phyloP scores from a whole-genome alignment of 2,329 filamentous ascomycete genomes.

The Ophiostoma novo-ulmi region DNA sequence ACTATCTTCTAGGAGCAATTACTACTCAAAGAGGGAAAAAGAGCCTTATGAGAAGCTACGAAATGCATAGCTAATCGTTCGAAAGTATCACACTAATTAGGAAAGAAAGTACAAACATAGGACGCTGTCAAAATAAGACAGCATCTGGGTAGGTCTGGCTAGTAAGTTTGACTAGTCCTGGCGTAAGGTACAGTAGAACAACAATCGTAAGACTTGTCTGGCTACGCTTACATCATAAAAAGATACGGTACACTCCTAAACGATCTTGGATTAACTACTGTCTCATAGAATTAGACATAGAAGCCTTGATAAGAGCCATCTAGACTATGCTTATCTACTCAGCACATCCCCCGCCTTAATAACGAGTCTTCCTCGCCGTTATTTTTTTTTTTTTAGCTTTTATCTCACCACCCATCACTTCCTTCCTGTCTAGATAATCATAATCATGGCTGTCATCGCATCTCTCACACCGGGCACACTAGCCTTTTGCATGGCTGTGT shows the following conservation, averaged over 20 bases:
- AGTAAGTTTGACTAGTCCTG: background rate
- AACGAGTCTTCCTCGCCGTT: background rate
- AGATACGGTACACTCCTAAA: background rate
- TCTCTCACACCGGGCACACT: background rate
- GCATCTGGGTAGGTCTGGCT: background rate
- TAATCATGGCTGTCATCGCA: constrained; percentile 1
- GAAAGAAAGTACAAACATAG: background rate
- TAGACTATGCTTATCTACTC: background rate
- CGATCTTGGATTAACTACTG: background rate
- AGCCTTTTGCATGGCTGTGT: background rate
- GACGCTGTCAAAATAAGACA: background rate
- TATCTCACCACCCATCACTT: background rate
- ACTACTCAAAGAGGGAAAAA: constrained; percentile 12
- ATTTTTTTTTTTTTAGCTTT: background rate
- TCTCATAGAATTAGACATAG: background rate
- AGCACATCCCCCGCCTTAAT: background rate
- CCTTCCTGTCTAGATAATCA: background rate
- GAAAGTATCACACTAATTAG: background rate
- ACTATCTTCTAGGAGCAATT: background rate
- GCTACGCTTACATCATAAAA: background rate
- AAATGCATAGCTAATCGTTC: background rate
- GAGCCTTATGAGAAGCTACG: background rate
- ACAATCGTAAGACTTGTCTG: background rate
- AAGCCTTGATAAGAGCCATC: background rate
- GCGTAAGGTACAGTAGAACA: background rate